Evolutionary conservation across 75 land plant genomes (phyloP).

Genomic region (Pinus taeda): DNA sequence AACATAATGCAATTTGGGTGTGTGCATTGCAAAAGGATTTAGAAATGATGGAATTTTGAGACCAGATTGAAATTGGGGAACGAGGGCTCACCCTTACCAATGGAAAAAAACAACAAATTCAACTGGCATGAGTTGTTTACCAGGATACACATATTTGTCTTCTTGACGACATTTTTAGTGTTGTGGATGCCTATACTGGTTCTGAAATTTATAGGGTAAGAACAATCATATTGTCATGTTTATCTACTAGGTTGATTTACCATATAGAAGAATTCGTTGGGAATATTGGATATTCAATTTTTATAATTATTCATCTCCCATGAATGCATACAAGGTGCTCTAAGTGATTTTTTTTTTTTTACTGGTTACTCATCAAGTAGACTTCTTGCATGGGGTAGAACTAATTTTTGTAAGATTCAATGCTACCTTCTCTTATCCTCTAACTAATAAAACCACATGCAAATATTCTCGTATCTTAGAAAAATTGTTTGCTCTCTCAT

Average conservation of each 20-base stretch:
- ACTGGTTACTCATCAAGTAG: conserved; percentile 95
- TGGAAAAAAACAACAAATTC: conserved; percentile 94
- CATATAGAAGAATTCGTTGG: neutral
- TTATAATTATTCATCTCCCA: conserved; percentile 20
- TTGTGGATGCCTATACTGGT: conserved; percentile 96
- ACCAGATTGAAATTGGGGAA: conserved; percentile 97
- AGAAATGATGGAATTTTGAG: conserved; percentile 87
- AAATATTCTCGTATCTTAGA: neutral
- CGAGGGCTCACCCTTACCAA: conserved; percentile 94
- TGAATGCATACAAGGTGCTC: conserved; percentile 86
- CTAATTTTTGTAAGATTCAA: conserved; percentile 62
- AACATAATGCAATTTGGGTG: conserved; percentile 56
- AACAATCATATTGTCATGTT: neutral
- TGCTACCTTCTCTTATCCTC: neutral
- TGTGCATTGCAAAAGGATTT: conserved; percentile 82
- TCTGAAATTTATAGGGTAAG: conserved; percentile 86
- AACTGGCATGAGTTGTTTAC: conserved; percentile 92
- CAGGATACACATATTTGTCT: conserved; percentile 87
- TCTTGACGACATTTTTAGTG: conserved; percentile 95
- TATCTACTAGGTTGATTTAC: neutral
- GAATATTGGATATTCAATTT: neutral
- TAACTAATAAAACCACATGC: neutral
- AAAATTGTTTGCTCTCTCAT: neutral
- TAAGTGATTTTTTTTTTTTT: conserved; percentile 61
- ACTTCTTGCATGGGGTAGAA: conserved; percentile 89